Percentiles rank a stretch among this genome's conserved stretches.
Conservation (phyloP, 768 basidiomycete species). For the Suillus clintonianus region DNA sequence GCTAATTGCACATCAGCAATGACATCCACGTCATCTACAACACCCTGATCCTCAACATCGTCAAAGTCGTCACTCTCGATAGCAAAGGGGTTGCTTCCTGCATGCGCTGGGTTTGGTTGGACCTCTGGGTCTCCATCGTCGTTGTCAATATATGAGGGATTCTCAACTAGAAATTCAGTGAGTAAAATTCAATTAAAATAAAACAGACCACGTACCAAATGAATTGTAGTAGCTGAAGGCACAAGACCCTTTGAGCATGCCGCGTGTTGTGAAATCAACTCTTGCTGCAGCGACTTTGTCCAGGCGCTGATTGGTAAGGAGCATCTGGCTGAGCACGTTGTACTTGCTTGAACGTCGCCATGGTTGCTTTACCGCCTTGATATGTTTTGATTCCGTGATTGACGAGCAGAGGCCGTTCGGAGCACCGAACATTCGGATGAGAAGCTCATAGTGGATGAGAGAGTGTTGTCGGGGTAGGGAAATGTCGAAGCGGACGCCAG, state of each 20-base stretch:
- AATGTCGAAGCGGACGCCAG: conserved; percentile 12
- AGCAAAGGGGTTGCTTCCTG: too few species aligned
- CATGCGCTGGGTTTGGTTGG: too few species aligned
- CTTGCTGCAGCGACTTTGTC: conserved; percentile 23
- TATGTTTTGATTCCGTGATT: conserved; percentile 1
- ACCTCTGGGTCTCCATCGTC: too few species aligned
- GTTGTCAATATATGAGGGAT: too few species aligned
- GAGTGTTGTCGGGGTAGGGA: conserved; percentile 20
- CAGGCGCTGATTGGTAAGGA: not conserved
- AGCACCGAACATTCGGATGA: not conserved
- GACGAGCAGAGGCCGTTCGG: conserved; percentile 2
- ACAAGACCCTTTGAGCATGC: conserved; percentile 21
- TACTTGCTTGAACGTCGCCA: not conserved
- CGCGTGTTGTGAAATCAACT: conserved; percentile 15
- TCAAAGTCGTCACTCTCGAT: too few species aligned
- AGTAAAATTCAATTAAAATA: too few species aligned
- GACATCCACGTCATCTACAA: too few species aligned
- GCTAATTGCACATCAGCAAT: too few species aligned
- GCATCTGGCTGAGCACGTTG: not conserved
- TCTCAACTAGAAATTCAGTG: not conserved
- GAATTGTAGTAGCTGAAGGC: conserved; percentile 10
- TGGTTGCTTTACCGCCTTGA: not conserved
- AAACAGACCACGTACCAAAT: too few species aligned
- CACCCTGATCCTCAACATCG: too few species aligned
- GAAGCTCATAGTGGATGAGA: conserved; percentile 13